Conservation (phyloP, 768 basidiomycete species). For the Candolleomyces efflorescens region DNA sequence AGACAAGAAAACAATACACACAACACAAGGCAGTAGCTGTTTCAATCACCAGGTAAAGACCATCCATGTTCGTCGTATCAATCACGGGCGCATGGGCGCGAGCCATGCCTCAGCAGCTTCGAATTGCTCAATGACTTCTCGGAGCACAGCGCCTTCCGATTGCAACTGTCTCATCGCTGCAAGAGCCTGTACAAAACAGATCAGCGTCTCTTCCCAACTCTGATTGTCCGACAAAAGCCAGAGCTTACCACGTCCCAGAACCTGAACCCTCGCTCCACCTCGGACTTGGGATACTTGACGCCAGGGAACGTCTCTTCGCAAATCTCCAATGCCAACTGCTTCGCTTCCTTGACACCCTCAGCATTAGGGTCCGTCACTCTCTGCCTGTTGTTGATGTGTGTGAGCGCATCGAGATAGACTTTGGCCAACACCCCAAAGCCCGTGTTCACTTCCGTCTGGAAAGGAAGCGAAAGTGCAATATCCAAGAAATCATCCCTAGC, state of each 20-base stretch:
- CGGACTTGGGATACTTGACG: conserved; percentile 79
- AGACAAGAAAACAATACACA: neutral
- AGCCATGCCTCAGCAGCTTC: conserved; percentile 95
- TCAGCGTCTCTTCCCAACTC: conserved; percentile 9
- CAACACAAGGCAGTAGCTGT: neutral
- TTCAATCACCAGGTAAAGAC: neutral
- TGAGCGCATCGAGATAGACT: conserved; percentile 91
- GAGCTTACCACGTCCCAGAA: conserved; percentile 90
- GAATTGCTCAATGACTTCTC: conserved; percentile 92
- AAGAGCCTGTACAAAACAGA: conserved; percentile 52
- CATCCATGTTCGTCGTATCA: conserved; percentile 1
- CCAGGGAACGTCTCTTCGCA: conserved; percentile 94
- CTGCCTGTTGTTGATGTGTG: conserved; percentile 78
- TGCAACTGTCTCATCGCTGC: conserved; percentile 88
- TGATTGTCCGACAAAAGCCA: conserved; percentile 6
- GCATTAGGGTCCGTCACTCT: conserved; percentile 74
- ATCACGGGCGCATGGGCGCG: conserved; percentile 82
- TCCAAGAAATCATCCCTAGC: conserved; percentile 90
- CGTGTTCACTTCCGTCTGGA: conserved; percentile 96
- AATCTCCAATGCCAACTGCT: conserved; percentile 82
- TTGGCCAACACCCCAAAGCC: conserved; percentile 97
- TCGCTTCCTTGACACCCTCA: conserved; percentile 78
- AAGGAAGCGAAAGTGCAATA: conserved; percentile 86
- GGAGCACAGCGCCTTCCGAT: conserved; percentile 73
- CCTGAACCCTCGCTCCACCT: conserved; percentile 94